A percentile compares a stretch with the other conserved stretches of the same genome.
Conservation (phyloP, 768 basidiomycete species). For the Auriscalpium microsporum region DNA sequence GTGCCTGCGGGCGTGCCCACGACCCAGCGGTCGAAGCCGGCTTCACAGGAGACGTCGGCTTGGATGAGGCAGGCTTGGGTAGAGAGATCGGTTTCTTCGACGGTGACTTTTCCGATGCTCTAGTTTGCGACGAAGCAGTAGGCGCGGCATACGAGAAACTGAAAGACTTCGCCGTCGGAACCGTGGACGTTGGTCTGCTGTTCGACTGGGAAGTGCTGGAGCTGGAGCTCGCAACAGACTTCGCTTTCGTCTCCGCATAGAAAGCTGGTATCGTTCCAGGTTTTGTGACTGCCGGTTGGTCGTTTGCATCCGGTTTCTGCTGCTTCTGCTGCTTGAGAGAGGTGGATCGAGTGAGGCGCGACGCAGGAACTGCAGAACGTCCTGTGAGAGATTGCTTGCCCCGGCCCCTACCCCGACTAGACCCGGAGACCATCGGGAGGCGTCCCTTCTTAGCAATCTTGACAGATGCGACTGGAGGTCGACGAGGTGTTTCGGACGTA, state of each 20-base stretch:
- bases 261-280: too few species aligned
- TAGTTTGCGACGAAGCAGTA: conserved; percentile 14
- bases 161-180: not conserved
- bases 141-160: conserved; percentile 14
- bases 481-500: too few species aligned
- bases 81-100: conserved; percentile 8
- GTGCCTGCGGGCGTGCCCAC: conserved; percentile 6
- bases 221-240: conserved; percentile 1
- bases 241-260: too few species aligned
- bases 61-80: conserved; percentile 3
- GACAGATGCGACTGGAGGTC: too few species aligned
- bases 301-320: not conserved
- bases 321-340: conserved; percentile 4
- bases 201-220: too few species aligned
- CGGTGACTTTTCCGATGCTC: conserved; percentile 2
- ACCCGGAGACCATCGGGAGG: too few species aligned
- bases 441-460: too few species aligned
- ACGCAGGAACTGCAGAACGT: too few species aligned
- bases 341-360: conserved; percentile 6
- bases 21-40: conserved; percentile 5
- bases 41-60: conserved; percentile 1
- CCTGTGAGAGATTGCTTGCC: too few species aligned
- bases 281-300: not conserved
- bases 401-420: too few species aligned
- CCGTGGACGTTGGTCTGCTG: not conserved